Base-by-base conservation (phyloP, 495 filamentous ascomycete genomes). In the Coniosporium apollinis region DNA sequence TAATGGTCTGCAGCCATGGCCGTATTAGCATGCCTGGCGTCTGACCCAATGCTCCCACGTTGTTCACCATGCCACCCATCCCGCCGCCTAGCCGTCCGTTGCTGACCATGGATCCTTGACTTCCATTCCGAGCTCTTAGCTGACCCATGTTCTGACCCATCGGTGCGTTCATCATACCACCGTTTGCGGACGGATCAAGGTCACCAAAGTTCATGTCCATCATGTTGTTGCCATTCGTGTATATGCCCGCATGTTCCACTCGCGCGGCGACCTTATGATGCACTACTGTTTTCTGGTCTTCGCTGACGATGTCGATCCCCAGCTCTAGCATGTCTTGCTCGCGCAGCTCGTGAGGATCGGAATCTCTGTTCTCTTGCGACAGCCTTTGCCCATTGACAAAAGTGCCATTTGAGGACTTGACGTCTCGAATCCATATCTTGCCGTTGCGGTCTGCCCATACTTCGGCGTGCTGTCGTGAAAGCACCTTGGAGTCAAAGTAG, bases 231-330 rank as follows among this genome's bases (percentile, higher is more conserved):
- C 61, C 51, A 50, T 66, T 57, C 49, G 62, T 51, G 53, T 84
- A 70, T 36, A 82, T 68, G 13, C 89, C 89, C 10, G 89, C 85
- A 61, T 93, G 82, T 48, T 96, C 89, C 38, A 97, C 83, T 48
- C 89, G 86, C 10, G 87, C 83, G 4, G 85, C 84, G 18, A 97
- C 89, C 49, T 97, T 97, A 57, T 94, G 89, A 54, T 97, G 89
- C 10, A 97, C 85, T 21, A 97, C 80, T 0, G 83, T 93, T 58
- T 92, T 94, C 51, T 94, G 87, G 53, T 97, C 89, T 50, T 97
- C 89, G 48, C 82, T 87, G 15, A 97, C 86, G 46, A 97, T 97
- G 54, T 97, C 89, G 36, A 97, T 97, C 30, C 89, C 89, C 28
- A 97, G 60, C 49, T 97, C 89, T 19, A 97, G 57, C 25, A 85